Base-by-base conservation (phyloP, 441 rosid genomes). In the Hura crepitans region DNA sequence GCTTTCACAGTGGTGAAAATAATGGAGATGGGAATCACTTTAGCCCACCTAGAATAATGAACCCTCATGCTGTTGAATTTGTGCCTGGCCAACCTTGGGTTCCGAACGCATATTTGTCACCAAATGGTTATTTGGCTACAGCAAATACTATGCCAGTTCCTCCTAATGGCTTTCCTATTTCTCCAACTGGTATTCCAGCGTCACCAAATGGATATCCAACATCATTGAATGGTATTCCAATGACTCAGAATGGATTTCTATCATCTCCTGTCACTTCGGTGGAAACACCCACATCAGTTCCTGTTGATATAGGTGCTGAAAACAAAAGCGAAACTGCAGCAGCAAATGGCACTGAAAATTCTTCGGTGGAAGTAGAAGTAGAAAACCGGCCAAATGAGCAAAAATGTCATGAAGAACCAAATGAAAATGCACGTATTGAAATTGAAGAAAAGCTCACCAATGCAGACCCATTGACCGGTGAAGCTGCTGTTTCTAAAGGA, bases 41-140 rank as follows among this genome's bases (percentile, higher is more conserved):
- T 75, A 82, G 80, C 74, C 71, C 81, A 61, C 82, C 80, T 22
- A 81, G 74, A 66, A 76, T 75, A 64, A 87, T 83, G 95, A 87
- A 87, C 60, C 92, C 90, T 15, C 82, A 84, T 70, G 95, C 92
- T 35, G 88, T 85, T 6, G 90, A 82, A 78, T 89, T 83, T 66
- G 77, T 86, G 18, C 90, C 92, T 30, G 79, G 92, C 71, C 97
- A 87, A 78, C 91, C 96, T 70, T 96, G 99, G 99, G 79, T 88
- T 71, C 80, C 89, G 43, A 87, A 88, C 75, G 95, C 89, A 63
- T 90, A 85, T 80, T 85, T 88, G 68, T 81, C 91, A 55, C 87
- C 87, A 65, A 88, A 85, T 75, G 88, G 93, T 55, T 87, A 71
- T 73, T 43, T 84, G 70, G 75, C 83, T 42, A 75, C 90, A 1